Base-by-base conservation (phyloP, 345 rosid species). In the Sonneratia caseolaris region DNA sequence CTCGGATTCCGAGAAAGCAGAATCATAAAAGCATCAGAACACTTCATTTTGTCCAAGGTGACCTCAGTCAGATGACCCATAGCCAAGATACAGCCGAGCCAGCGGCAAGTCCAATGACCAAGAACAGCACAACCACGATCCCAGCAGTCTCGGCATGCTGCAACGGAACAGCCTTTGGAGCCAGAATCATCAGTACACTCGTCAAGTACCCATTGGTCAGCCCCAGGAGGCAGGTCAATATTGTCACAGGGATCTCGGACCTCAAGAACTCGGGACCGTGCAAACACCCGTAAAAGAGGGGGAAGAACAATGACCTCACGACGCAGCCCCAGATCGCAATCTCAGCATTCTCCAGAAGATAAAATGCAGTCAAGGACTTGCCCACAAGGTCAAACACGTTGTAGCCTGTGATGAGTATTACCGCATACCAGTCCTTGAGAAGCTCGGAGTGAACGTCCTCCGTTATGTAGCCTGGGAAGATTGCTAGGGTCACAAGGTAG, bases 381-480 rank as follows among this genome's bases (percentile, higher is more conserved):
- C 99, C 99, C 66, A 90, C 88, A 59, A 92, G 81, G 75, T 92
- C 99, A 79, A 92, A 95, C 77, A 92, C 82, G 27, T 95, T 95
- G 83, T 76, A 95, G 51, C 84, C 83, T 13, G 91, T 68, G 71
- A 95, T 89, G 37, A 95, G 97, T 10, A 90, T 78, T 69, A 95
- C 73, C 8, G 89, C 77, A 69, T 89, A 95, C 99, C 99, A 95
- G 72, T 92, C 98, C 76, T 82, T 86, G 51, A 95, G 91, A 68
- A 79, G 38, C 62, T 80, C 90, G 0, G 99, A 95, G 72, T 86
- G 92, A 70, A 95, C 98, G 68, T 90, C 98, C 83, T 95, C 98
- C 0, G 97, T 92, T 38, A 95, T 83, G 69, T 84, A 92, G 5
- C 99, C 99, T 4, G 99, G 99, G 73, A 95, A 95, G 76, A 92